Base-by-base conservation (phyloP, 169 alveolate genomes). In the Plasmodium ovale region DNA sequence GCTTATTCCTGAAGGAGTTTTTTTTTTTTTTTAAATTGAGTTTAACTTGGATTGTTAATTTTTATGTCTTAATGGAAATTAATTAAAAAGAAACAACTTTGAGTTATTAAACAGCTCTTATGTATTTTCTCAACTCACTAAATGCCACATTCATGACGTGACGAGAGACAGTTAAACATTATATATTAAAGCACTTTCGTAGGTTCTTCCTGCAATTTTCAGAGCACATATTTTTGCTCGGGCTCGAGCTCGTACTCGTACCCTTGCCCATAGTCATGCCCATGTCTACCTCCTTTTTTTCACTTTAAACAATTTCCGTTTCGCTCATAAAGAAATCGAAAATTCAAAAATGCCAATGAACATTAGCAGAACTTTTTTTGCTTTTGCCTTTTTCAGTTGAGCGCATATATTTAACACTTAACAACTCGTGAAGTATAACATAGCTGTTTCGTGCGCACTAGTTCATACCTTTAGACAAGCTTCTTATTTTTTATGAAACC, bases 261-360 rank as follows among this genome's bases (percentile, higher is more conserved):
- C n/a, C n/a, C n/a, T n/a, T n/a, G n/a, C n/a, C n/a, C n/a, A n/a
- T n/a, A n/a, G n/a, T 60, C 31, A 27, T 31, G 16, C 44, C 44
- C 27, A 9, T 68, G 39, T 68, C 27, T 6, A 21, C 35, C n/a
- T 68, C 12, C 21, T 23, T 23, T 58, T 23, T 58, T 23, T 58
- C 12, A 58, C 27, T 58, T 21, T 2, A 19, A 12, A 9, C 27
- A 21, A 19, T 58, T 58, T 58, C 16, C 7, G 21, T 58, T 21
- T 16, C 27, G 27, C 44, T 23, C 19, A 29, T 31, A 64, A 19
- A 29, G 23, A 35, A 23, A 54, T 7, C 7, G 21, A n/a, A 1
- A n/a, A 16, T 68, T 68, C 29, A 68, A 68, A 68, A 35, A 68
- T 68, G 58, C 27, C 79, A 42, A 39, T 68, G 31, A 19, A 68